Evolutionary conservation across 2,329 filamentous ascomycete genomes (phyloP).

Genomic region (Cercospora zeae-maydis): DNA sequence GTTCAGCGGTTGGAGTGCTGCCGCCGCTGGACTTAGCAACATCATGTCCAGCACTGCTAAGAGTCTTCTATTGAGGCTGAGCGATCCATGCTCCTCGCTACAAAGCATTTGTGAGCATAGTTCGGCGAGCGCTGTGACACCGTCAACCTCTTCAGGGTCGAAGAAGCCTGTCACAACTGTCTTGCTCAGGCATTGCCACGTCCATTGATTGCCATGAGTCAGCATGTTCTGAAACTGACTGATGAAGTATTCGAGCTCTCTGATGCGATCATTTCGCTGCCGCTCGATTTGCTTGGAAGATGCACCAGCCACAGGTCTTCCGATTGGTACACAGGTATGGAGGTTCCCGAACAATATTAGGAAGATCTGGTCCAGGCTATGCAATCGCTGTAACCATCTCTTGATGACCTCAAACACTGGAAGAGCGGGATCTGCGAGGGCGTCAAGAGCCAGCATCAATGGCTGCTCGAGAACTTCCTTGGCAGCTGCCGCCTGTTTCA

Average conservation of each 20-base stretch:
- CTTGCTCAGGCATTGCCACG: slow-evolving; percentile 27
- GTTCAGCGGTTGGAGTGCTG: slow-evolving; percentile 22
- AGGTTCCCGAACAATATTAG: slow-evolving; percentile 33
- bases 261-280: neutral
- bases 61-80: slow-evolving; percentile 16
- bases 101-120: slow-evolving; percentile 25
- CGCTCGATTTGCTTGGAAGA: slow-evolving; percentile 5
- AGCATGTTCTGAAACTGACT: slow-evolving; percentile 71
- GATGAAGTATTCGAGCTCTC: slow-evolving; percentile 51
- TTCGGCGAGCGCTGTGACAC: slow-evolving; percentile 24
- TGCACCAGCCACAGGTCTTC: neutral
- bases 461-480: slow-evolving; percentile 71
- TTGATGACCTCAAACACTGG: slow-evolving; percentile 74
- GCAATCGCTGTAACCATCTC: slow-evolving; percentile 69
- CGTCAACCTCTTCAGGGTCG: slow-evolving; percentile 14
- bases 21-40: slow-evolving; percentile 19
- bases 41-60: slow-evolving; percentile 27
- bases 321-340: neutral
- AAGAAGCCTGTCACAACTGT: neutral
- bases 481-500: slow-evolving; percentile 19
- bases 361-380: slow-evolving; percentile 51
- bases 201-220: slow-evolving; percentile 49
- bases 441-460: slow-evolving; percentile 76
- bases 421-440: slow-evolving; percentile 66
- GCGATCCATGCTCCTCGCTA: slow-evolving; percentile 14